A percentile compares a stretch with the other conserved stretches of the same genome.
phyloP scores from a whole-genome alignment of 148 eudicot species.

The Arbutus unedo region DNA sequence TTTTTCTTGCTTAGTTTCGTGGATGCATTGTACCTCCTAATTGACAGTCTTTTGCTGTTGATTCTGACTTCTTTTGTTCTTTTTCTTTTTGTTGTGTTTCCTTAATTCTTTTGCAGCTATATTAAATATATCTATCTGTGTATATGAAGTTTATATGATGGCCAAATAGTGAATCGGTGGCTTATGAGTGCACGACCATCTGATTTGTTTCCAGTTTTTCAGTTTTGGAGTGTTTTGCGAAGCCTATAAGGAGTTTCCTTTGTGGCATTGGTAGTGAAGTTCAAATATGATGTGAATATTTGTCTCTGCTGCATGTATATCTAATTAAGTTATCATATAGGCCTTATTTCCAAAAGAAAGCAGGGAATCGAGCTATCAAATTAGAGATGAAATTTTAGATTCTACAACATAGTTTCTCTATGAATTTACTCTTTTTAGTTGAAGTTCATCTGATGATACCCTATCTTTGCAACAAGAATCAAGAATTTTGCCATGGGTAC shows the following conservation, averaged over 20 bases:
- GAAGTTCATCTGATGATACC: slow-evolving; percentile 5
- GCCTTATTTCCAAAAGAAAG: background rate
- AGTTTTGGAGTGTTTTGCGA: background rate
- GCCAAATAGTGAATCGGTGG: background rate
- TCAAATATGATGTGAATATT: background rate
- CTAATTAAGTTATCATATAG: background rate
- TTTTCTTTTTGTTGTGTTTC: background rate
- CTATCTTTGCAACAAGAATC: slow-evolving; percentile 43
- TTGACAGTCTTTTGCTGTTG: background rate
- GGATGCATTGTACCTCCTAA: slow-evolving; percentile 12
- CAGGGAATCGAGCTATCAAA: background rate
- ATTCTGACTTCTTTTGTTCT: too few relatives aligned
- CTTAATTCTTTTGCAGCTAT: background rate
- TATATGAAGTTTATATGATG: background rate
- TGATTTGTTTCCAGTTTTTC: background rate
- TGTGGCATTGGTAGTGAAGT: background rate
- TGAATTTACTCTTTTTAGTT: background rate
- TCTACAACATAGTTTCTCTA: background rate
- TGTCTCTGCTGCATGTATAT: background rate
- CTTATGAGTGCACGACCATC: background rate
- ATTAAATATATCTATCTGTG: background rate
- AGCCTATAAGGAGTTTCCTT: background rate
- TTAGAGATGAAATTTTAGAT: background rate
- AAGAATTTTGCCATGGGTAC: too few relatives aligned
- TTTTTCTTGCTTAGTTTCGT: background rate